Base-by-base conservation (phyloP, 257 asterid genomes). In the Solanum ossicruentum region DNA sequence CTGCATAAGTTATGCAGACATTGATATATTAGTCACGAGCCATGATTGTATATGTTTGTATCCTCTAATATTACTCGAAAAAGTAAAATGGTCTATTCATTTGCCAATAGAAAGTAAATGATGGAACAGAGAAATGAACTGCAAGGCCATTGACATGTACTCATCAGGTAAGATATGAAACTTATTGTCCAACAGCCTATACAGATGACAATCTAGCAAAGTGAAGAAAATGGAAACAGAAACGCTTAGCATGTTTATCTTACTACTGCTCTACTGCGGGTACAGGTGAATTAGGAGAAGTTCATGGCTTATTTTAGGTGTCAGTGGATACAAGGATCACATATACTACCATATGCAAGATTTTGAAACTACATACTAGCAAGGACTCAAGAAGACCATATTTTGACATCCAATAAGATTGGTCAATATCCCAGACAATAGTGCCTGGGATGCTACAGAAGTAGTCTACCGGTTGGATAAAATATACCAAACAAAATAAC, bases 1-100 rank as follows among this genome's bases (percentile, higher is more conserved):
- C 90, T 89, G 84, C 70, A 77, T 10, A 16, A 82, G 82, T 84
- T 58, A 85, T 51, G 82, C 47, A 77, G 23, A 51, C 43, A 51
- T 77, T n/a, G 82, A 51, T 17, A 16, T 75, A 26, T 77, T 51
- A 75, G 36, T 26, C 63, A 6, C 10, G 23, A 51, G 61, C 61
- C 82, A 51, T 23, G 82, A 51, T 77, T 26, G 26, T 77, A 77
- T 77, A 26, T 77, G 82, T 51, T 77, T 26, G 82, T 77, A 51
- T 75, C 43, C 81, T 47, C 28, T 21, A 47, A 75, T 4, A 77
- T 51, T 26, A 13, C 58, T 51, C 26, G 63, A 51, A 51, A 51
- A 51, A 77, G 7, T 15, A 23, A 51, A 51, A 23, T 21, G 63
- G 16, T 77, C 16, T 9, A 51, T 13, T 49, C 47, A 49, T 77